Evolutionary conservation across 805 yeast genomes (phyloP), one percentile per base, ranked within the genome.

Genomic region (Pichia heedii): DNA sequence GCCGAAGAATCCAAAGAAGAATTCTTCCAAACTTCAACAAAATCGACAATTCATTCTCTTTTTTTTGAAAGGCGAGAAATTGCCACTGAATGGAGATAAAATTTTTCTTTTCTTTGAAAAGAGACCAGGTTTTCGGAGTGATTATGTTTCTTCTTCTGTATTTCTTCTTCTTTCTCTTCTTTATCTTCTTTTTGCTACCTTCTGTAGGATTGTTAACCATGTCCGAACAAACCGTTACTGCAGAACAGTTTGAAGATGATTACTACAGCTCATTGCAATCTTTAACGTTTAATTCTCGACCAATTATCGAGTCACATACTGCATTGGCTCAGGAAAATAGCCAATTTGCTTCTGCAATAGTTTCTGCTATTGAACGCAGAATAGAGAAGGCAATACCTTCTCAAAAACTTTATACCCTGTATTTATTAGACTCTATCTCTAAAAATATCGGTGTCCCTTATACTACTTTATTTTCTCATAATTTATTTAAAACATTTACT

Each of bases 361-460:
- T 84, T 16, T 75, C 76, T 42, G 85, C 88, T 15, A 76, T 93
- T 43, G 86, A 81, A 51, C 71, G 70, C 41, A 75, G 96, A 60
- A 79, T 90, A 39, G 71, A 74, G 50, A 81, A 76, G 60, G 79
- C 93, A 55, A 74, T 84, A 3, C 97, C 97, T 1, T 73, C 76
- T 12, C 89, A 85, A 51, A 93, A 93, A 62, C 70, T 93, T 39
- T 93, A 76, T 54, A 79, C 93, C 4, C 70, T 93, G 47, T 93
- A 90, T 58, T 70, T 90, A 37, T 64, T 93, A 44, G 97, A 93
- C 61, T 88, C 97, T 16, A 84, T 93, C 39, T 84, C 90, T 65
- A 93, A 93, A 62, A 85, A 81, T 55, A 81, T 86, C 27, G 96
- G 97, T 9, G 74, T 80, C 48, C 97, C 97, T 2, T 93, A 90